Percentiles rank a stretch among this genome's conserved stretches.
phyloP scores from a whole-genome alignment of 768 basidiomycete genomes.

The Brasilioporus rufonigricans region DNA sequence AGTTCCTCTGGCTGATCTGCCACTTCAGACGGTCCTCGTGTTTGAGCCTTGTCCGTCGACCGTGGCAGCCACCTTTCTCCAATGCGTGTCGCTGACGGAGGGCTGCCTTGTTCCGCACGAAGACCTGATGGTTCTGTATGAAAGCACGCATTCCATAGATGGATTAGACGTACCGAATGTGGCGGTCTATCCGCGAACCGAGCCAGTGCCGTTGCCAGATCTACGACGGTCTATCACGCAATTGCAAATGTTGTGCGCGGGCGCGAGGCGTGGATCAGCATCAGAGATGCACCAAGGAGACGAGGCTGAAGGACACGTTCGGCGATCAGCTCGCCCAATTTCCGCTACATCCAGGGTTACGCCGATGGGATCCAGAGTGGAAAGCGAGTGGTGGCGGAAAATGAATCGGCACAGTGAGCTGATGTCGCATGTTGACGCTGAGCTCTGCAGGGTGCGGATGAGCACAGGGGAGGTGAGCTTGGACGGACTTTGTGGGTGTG shows the following conservation, averaged over 20 bases:
- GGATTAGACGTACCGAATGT: slow-evolving; percentile 33
- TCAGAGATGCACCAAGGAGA: slow-evolving; percentile 27
- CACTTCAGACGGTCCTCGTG: slow-evolving; percentile 66
- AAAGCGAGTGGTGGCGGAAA: slow-evolving; percentile 25
- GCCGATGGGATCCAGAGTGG: slow-evolving; percentile 13
- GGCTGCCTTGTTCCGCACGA: slow-evolving; percentile 46
- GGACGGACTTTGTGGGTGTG: not conserved
- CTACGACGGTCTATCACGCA: slow-evolving; percentile 62
- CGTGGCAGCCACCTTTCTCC: slow-evolving; percentile 66
- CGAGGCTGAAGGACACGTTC: slow-evolving; percentile 29
- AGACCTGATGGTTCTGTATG: slow-evolving; percentile 46
- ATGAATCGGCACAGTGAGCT: slow-evolving; percentile 39
- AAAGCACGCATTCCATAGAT: slow-evolving; percentile 27
- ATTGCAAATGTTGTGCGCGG: slow-evolving; percentile 54
- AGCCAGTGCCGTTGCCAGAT: slow-evolving; percentile 43
- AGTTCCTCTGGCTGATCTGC: slow-evolving; percentile 71
- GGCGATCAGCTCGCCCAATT: slow-evolving; percentile 32
- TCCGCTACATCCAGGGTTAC: slow-evolving; percentile 30
- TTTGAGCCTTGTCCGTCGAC: slow-evolving; percentile 59
- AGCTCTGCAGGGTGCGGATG: slow-evolving; percentile 38
- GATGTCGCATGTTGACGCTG: slow-evolving; percentile 55
- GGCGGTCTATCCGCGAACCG: slow-evolving; percentile 33
- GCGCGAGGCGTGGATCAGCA: slow-evolving; percentile 31
- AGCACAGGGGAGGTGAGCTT: slow-evolving; percentile 42
- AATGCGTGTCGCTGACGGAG: slow-evolving; percentile 57